Conservation (phyloP, 2,329 filamentous ascomycete species). For the Penicillium olsonii region DNA sequence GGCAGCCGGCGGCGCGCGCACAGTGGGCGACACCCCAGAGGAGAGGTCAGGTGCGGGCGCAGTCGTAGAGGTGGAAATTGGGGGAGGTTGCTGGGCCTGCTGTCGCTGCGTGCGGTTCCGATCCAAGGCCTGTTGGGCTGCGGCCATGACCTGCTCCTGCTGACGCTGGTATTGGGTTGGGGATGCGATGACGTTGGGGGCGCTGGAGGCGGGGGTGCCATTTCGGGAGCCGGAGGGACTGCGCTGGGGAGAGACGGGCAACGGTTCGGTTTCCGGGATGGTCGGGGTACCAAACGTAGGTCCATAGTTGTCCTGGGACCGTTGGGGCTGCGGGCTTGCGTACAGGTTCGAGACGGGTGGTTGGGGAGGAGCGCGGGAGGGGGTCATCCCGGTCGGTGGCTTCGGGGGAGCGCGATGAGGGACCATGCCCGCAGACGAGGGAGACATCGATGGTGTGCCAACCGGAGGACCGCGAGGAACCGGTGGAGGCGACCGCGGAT, state of each 20-base stretch:
- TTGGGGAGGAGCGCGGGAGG: conserved; percentile 46
- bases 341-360: conserved; percentile 45
- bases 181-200: conserved; percentile 37
- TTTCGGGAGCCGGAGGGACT: conserved; percentile 70
- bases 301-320: conserved; percentile 55
- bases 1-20: conserved; percentile 56
- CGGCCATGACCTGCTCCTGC: conserved; percentile 79
- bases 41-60: conserved; percentile 35
- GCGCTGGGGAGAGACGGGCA: conserved; percentile 67
- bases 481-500: conserved; percentile 88
- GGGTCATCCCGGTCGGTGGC: conserved; percentile 62
- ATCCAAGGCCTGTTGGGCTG: conserved; percentile 74
- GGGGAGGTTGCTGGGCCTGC: conserved; percentile 43
- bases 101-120: conserved; percentile 74
- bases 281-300: conserved; percentile 48
- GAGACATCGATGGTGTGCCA: conserved; percentile 52
- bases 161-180: conserved; percentile 62
- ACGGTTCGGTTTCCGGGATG: conserved; percentile 57
- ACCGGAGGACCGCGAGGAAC: conserved; percentile 61
- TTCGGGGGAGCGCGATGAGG: conserved; percentile 84
- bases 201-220: conserved; percentile 53
- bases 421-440: conserved; percentile 59
- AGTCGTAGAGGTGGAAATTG: conserved; percentile 41
- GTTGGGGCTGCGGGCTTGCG: conserved; percentile 48
- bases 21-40: conserved; percentile 38